phyloP scores from a whole-genome alignment of 768 basidiomycete genomes.

The Tricholoma hemisulphureum region DNA sequence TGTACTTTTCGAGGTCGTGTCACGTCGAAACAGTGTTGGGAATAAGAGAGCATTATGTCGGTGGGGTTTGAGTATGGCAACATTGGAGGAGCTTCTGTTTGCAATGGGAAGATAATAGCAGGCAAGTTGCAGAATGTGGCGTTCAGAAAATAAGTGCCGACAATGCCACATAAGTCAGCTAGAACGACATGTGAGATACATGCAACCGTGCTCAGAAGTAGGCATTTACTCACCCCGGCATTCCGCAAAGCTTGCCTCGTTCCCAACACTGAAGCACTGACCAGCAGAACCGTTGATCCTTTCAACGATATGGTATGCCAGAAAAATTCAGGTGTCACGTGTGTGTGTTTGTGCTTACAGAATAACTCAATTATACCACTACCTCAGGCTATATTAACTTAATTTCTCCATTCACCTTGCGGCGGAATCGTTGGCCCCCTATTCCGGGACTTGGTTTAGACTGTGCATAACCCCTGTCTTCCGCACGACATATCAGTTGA shows the following conservation, averaged over 20 bases:
- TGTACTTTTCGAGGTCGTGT: slow-evolving; percentile 6
- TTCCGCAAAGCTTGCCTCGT: slow-evolving; percentile 41
- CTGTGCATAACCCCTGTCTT: no score
- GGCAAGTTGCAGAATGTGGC: slow-evolving; percentile 36
- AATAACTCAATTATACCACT: no score
- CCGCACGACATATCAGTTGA: no score
- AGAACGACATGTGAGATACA: slow-evolving; percentile 13
- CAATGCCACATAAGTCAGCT: slow-evolving; percentile 81
- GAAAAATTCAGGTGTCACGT: background rate
- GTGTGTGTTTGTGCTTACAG: no score
- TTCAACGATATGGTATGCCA: background rate
- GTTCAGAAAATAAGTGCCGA: slow-evolving; percentile 55
- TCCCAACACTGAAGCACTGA: slow-evolving; percentile 10
- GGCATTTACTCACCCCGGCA: slow-evolving; percentile 45
- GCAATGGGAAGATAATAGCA: slow-evolving; percentile 11
- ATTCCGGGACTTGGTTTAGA: no score
- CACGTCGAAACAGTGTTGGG: slow-evolving; percentile 1
- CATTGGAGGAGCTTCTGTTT: slow-evolving; percentile 20
- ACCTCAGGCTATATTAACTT: no score
- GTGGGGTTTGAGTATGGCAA: slow-evolving; percentile 6
- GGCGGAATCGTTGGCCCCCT: no score
- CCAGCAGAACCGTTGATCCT: slow-evolving; percentile 11
- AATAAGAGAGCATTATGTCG: background rate
- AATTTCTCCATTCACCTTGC: no score
- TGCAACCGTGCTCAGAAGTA: background rate